A percentile compares a stretch with the other conserved stretches of the same genome.
Conservation (phyloP, 2,329 filamentous ascomycete genomes). For the Penicillium italicum region DNA sequence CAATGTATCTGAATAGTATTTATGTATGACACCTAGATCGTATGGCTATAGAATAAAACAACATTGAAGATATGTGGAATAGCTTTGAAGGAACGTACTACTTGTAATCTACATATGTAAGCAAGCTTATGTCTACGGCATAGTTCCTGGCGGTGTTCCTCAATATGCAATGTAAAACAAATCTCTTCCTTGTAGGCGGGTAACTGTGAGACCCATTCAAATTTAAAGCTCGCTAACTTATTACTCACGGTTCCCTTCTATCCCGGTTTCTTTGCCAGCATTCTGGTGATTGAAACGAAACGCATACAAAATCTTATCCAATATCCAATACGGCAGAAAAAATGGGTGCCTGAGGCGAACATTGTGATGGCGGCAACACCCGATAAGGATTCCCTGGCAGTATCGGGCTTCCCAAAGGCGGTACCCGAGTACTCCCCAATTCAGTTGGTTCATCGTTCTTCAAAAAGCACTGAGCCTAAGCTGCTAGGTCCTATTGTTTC, state of each 20-base stretch:
- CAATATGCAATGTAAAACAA: neutral
- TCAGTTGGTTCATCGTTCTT: neutral
- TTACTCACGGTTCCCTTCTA: neutral
- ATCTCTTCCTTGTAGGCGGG: neutral
- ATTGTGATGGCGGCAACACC: neutral
- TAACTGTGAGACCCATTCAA: neutral
- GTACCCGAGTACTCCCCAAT: neutral
- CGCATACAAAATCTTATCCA: neutral
- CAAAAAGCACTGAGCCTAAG: neutral
- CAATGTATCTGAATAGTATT: neutral
- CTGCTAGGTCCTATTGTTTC: neutral
- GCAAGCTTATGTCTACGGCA: too few species aligned
- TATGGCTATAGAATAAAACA: neutral
- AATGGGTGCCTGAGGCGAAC: neutral
- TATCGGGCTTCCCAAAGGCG: constrained; percentile 3
- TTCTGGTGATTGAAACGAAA: too few species aligned
- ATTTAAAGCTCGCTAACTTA: too few species aligned
- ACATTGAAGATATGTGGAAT: too few species aligned
- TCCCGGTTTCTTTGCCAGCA: neutral
- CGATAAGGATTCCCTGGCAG: constrained; percentile 5
- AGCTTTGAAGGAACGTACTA: neutral
- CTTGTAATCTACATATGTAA: neutral
- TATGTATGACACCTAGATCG: neutral
- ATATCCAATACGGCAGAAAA: neutral
- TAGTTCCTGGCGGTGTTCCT: neutral